Evolutionary conservation across 345 rosid genomes (phyloP), one percentile per base, ranked within the genome.

Genomic region (Eucalyptus brandiana): DNA sequence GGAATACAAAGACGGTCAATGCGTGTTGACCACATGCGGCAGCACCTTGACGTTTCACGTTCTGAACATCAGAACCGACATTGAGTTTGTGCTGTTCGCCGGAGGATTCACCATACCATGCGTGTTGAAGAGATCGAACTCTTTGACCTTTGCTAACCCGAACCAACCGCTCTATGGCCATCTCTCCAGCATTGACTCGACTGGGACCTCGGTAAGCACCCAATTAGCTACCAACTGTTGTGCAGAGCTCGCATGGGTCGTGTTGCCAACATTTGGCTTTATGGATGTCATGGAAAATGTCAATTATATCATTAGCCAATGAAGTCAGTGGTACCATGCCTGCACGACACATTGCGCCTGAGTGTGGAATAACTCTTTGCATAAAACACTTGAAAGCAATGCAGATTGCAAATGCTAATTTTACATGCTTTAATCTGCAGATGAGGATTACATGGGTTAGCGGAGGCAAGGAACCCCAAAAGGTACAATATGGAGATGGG

Each of bases 401-500:
- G 37, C 5, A 14, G 72, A n/a, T 30, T 65, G 72, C 37, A 12
- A 65, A 87, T 87, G 23, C 40, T 7, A 62, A 37, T 42, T 47
- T 12, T 18, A 23, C 42, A 2, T 51, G 62, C 87, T 12, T 54
- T 58, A 56, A 28, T 89, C 18, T 87, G 91, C 92, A 96, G 98
- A 93, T 96, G 95, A 95, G 93, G 90, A n/a, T 95, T 47, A 94
- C 95, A 54, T 96, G 98, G 98, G 93, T 94, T 32, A 96, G 96
- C 87, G 98, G 98, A 40, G 94, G 92, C 88, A 83, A 91, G n/a
- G 80, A 86, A 26, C 93, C 95, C 86, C 96, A 96, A 86, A 89
- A 91, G 90, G 93, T 96, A 28, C 80, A 91, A 49, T 96, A 93
- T 89, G 94, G 91, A 67, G 72, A 93, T 88, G 96, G 96, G 11